A percentile compares a stretch with the other conserved stretches of the same genome.
Conservation (phyloP, 2,329 filamentous ascomycete species). For the Stagonosporopsis chrysanthemi region DNA sequence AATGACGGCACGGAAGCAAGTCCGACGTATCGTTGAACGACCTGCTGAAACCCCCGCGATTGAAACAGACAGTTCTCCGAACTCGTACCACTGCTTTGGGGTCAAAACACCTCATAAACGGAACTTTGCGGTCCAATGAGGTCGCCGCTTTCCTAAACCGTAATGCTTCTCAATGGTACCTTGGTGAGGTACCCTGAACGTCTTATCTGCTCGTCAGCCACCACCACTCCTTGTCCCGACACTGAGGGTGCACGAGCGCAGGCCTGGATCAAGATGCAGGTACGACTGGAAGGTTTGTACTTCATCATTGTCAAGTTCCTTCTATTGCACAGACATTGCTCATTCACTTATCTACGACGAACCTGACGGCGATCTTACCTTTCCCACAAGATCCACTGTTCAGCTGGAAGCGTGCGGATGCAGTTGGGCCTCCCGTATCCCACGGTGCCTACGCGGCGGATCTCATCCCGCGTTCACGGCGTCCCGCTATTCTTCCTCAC, state of each 20-base stretch:
- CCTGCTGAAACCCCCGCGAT: not conserved
- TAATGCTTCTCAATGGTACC: not conserved
- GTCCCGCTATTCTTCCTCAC: not conserved
- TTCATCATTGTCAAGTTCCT: not conserved
- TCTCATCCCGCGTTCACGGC: slow-evolving; percentile 4
- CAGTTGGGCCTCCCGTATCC: not conserved
- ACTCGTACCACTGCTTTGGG: not conserved
- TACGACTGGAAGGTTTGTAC: too few species aligned
- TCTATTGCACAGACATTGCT: not conserved
- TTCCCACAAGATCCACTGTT: not conserved
- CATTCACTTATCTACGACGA: not conserved
- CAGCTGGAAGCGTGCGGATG: not conserved
- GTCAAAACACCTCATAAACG: not conserved
- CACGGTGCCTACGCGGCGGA: slow-evolving; percentile 8
- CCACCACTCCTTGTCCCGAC: not conserved
- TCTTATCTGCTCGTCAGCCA: slow-evolving; percentile 8
- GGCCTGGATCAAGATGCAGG: not conserved
- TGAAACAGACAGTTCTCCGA: slow-evolving; percentile 1
- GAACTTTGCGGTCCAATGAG: slow-evolving; percentile 1
- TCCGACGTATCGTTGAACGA: slow-evolving; percentile 8
- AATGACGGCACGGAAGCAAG: slow-evolving; percentile 4
- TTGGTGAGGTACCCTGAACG: not conserved
- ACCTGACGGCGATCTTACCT: not conserved
- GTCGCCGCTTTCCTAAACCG: not conserved
- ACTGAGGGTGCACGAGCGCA: not conserved